phyloP scores from a whole-genome alignment of 1,284 basidiomycete species.

The Gomphus bonarii region DNA sequence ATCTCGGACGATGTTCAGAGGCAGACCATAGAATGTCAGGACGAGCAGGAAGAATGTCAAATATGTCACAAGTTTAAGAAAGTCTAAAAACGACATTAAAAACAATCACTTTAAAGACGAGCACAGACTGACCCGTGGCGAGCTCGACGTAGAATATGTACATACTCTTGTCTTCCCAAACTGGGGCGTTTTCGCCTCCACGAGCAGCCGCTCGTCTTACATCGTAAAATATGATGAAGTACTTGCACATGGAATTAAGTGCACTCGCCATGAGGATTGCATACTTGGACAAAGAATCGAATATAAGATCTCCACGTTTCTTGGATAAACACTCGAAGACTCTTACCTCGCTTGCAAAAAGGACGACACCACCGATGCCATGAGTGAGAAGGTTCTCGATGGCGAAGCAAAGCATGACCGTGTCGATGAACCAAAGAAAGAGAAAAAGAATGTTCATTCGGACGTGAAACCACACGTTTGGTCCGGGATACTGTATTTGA shows the following conservation, averaged over 20 bases:
- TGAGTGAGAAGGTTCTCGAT: constrained; percentile 69
- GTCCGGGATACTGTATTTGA: constrained; percentile 82
- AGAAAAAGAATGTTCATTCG: constrained; percentile 68
- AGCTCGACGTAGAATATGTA: constrained; percentile 93
- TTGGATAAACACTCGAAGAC: constrained; percentile 17
- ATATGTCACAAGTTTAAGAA: constrained; percentile 88
- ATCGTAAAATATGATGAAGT: constrained; percentile 79
- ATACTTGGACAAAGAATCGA: constrained; percentile 44
- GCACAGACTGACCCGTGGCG: constrained; percentile 55
- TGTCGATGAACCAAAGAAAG: constrained; percentile 61
- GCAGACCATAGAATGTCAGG: constrained; percentile 89
- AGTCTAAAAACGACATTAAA: constrained; percentile 44
- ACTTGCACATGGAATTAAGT: constrained; percentile 75
- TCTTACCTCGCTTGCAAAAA: constrained; percentile 86
- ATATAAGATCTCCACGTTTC: neutral
- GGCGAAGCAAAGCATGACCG: constrained; percentile 65
- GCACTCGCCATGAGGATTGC: constrained; percentile 81
- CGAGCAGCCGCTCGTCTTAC: constrained; percentile 62
- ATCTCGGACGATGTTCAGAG: constrained; percentile 93
- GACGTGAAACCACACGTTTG: constrained; percentile 74
- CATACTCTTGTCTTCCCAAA: constrained; percentile 98
- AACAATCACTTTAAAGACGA: neutral
- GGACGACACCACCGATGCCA: constrained; percentile 83
- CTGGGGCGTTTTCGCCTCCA: constrained; percentile 79
- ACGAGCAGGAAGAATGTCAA: constrained; percentile 89